Percentiles rank a stretch among this genome's conserved stretches.
phyloP scores from a whole-genome alignment of 768 basidiomycete genomes.

The Rhodosporidiobolus odoratus region DNA sequence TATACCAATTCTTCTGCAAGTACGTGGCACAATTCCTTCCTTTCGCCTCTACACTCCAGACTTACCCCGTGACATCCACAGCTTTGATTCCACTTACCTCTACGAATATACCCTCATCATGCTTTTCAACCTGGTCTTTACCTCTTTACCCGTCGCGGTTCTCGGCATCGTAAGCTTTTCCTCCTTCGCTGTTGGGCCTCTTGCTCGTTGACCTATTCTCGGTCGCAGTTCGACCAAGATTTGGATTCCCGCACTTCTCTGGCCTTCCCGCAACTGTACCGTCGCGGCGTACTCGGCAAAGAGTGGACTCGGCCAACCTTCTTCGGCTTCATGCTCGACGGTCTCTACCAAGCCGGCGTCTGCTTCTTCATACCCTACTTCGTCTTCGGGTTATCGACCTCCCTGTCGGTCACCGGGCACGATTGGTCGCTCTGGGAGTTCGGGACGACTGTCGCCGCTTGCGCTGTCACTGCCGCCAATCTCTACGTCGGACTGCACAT shows the following conservation, averaged over 20 bases:
- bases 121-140: slow-evolving; percentile 86
- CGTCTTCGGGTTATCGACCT: slow-evolving; percentile 57
- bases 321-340: slow-evolving; percentile 92
- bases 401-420: slow-evolving; percentile 64
- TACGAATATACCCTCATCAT: slow-evolving; percentile 93
- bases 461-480: slow-evolving; percentile 83
- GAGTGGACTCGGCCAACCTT: slow-evolving; percentile 90
- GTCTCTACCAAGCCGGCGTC: slow-evolving; percentile 80
- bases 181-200: background rate
- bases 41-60: background rate
- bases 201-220: slow-evolving; percentile 16
- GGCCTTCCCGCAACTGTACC: slow-evolving; percentile 91
- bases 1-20: slow-evolving; percentile 86
- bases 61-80: slow-evolving; percentile 42
- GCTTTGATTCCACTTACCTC: slow-evolving; percentile 89
- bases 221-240: slow-evolving; percentile 85
- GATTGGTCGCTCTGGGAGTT: slow-evolving; percentile 77
- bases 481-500: slow-evolving; percentile 84
- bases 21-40: slow-evolving; percentile 46
- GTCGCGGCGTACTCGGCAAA: slow-evolving; percentile 84
- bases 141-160: slow-evolving; percentile 82
- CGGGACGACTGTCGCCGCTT: slow-evolving; percentile 82
- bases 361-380: slow-evolving; percentile 59
- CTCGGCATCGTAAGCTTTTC: slow-evolving; percentile 64
- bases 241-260: slow-evolving; percentile 80